phyloP scores from a whole-genome alignment of 2,329 filamentous ascomycete species.

The Xylariaceae sp. region DNA sequence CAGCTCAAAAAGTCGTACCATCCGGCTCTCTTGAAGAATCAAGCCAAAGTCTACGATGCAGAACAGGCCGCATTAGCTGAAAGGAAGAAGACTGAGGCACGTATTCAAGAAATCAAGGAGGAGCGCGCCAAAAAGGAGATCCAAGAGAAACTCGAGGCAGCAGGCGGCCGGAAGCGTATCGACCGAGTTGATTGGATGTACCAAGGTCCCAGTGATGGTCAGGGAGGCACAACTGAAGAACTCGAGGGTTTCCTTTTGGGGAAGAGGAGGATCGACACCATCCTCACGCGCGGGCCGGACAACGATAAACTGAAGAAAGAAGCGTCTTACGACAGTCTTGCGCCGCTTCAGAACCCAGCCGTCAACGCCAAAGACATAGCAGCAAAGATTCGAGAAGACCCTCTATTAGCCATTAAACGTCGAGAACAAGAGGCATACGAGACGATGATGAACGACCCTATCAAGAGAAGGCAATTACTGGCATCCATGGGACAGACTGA shows the following conservation, averaged over 20 bases:
- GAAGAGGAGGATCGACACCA: slow-evolving; percentile 86
- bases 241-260: slow-evolving; percentile 93
- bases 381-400: slow-evolving; percentile 87
- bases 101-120: slow-evolving; percentile 91
- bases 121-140: slow-evolving; percentile 93
- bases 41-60: slow-evolving; percentile 86
- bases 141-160: slow-evolving; percentile 85
- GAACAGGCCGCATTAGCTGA: slow-evolving; percentile 80
- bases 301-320: slow-evolving; percentile 82
- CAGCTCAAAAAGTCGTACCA: slow-evolving; percentile 97
- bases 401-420: slow-evolving; percentile 89
- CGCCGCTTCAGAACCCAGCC: slow-evolving; percentile 67
- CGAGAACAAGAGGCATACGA: slow-evolving; percentile 85
- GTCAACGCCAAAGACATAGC: slow-evolving; percentile 82
- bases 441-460: slow-evolving; percentile 79
- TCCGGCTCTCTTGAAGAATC: slow-evolving; percentile 88
- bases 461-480: slow-evolving; percentile 71
- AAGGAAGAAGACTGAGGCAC: slow-evolving; percentile 90
- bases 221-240: slow-evolving; percentile 81
- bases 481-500: slow-evolving; percentile 65
- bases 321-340: slow-evolving; percentile 63
- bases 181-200: slow-evolving; percentile 99
- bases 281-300: slow-evolving; percentile 81
- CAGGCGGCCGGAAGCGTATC: slow-evolving; percentile 79
- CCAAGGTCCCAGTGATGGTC: slow-evolving; percentile 79